Evolutionary conservation across 2,329 filamentous ascomycete genomes (phyloP), one percentile per base, ranked within the genome.

Genomic region (Stachybotrys elegans): DNA sequence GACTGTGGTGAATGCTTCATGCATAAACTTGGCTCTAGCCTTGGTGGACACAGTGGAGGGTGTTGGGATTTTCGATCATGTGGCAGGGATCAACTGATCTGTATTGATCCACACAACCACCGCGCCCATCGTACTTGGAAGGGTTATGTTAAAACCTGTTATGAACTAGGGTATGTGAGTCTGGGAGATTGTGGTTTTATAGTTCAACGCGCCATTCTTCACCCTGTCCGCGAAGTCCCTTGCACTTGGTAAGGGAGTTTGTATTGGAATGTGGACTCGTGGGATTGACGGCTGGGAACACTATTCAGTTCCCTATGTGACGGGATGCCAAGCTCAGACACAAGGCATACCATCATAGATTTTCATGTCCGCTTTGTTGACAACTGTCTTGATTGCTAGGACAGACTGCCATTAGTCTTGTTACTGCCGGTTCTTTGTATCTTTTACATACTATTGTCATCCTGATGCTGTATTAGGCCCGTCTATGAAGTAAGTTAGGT

Each of bases 101-200:
- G 47, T 34, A 44, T 49, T 7, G 47, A 49, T 38, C 32, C 41
- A 19, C 32, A 22, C 44, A 47, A 43, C 8, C 6, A 13, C 22
- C 44, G 47, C 11, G 47, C 47, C 22, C 47, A 49, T 19, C 47
- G 44, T 32, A 42, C 47, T 22, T 49, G 44, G 44, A 46, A 44
- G 44, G 47, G 46, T 38, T 43, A 40, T 19, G 22, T 34, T 37
- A 49, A 49, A 37, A 49, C 29, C 17, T 49, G 47, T 38, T 49
- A 49, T 42, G 29, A 29, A 5, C 43, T 48, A 35, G 29, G 16
- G 25, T 32, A 4, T 4, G 37, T 34, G 17, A n/a, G 2, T 6
- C 31, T 48, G 2, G 46, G 46, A 16, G 31, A 20, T 12, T 48
- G 46, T 31, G 46, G 46, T 11, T 29, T 40, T n/a, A 35, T 45